Evolutionary conservation across 1,284 basidiomycete genomes (phyloP), one percentile per base, ranked within the genome.

Genomic region (Puccinia coronata): DNA sequence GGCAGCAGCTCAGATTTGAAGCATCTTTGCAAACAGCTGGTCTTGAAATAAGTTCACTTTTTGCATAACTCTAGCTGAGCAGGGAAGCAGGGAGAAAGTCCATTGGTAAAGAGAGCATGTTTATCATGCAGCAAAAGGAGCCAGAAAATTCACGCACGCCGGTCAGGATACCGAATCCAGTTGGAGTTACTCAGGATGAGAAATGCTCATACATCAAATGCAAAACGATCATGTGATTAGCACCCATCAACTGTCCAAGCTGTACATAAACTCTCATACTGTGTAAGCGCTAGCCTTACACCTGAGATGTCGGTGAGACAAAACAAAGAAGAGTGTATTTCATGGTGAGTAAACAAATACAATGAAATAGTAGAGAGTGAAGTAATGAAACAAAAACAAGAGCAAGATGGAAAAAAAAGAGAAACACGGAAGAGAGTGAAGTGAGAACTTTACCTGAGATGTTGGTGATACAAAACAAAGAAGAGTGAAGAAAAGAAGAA

Each of bases 221-320:
- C 49, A 53, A 49, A 41, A 80, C 67, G 25, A 47, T 61, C 11
- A 72, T 80, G 78, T n/a, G n/a, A n/a, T 43, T 80, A n/a, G 55
- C 67, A 18, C 67, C 67, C 8, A 80, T 80, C 53, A 53, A 31
- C 28, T 80, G 78, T 53, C 49, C 51, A 12, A 57, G 20, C 61
- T 80, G 78, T n/a, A n/a, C n/a, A n/a, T 73, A 36, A 63, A 18
- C 43, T 31, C 25, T 43, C 31, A 31, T 73, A 63, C 59, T 80
- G 78, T 80, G 55, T 70, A 20, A 61, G 69, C 8, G 69, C 72
- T 43, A 70, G 70, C 34, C 59, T 81, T 43, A 43, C 43, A 16
- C 43, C 43, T 43, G 43, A 43, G 43, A 43, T 43, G 43, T 16
- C 43, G 43, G 43, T 43, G 43, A 43, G 6, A 43, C 8, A 43